These are phyloP conservation scores for Cyberlindnera mississippiensis DNA, from an alignment of 805 yeast species.

Conservation along the genomic window DNA sequence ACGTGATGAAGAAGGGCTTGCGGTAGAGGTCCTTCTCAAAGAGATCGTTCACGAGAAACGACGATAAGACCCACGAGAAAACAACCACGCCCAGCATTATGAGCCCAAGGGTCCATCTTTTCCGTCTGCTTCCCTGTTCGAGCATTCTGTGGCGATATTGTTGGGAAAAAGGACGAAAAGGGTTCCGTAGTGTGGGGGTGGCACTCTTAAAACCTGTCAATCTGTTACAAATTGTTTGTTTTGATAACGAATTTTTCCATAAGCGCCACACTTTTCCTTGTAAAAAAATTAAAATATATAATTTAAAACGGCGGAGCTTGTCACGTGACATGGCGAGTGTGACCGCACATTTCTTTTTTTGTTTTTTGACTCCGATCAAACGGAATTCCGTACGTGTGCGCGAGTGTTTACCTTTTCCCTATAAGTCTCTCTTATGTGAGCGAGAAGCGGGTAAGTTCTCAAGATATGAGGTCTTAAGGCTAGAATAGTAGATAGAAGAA, in stretches of 20 bases:
- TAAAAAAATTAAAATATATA: too few relatives aligned
- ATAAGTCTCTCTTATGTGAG: too few relatives aligned
- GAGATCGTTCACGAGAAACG: constrained; percentile 75
- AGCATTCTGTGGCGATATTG: background rate
- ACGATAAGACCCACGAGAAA: constrained; percentile 85
- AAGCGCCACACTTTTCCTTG: background rate
- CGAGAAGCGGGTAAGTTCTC: too few relatives aligned
- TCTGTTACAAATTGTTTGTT: background rate
- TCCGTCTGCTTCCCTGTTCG: constrained; percentile 16
- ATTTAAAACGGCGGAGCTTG: background rate
- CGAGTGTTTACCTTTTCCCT: too few relatives aligned
- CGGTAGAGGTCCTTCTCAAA: constrained; percentile 67
- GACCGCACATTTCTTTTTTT: too few relatives aligned
- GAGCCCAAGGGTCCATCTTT: constrained; percentile 73
- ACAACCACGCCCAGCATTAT: constrained; percentile 71
- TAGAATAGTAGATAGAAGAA: too few relatives aligned
- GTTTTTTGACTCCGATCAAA: too few relatives aligned
- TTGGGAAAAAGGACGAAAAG: background rate
- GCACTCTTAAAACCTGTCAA: background rate
- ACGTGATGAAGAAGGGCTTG: constrained; percentile 91
- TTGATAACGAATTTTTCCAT: constrained; percentile 3
- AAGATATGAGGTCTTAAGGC: too few relatives aligned
- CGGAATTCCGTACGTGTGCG: too few relatives aligned
- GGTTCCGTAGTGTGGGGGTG: background rate
- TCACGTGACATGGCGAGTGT: background rate